Evolutionary conservation across 148 eudicot genomes (phyloP), one percentile per base, ranked within the genome.

Genomic region (Rhododendron mucronatum): DNA sequence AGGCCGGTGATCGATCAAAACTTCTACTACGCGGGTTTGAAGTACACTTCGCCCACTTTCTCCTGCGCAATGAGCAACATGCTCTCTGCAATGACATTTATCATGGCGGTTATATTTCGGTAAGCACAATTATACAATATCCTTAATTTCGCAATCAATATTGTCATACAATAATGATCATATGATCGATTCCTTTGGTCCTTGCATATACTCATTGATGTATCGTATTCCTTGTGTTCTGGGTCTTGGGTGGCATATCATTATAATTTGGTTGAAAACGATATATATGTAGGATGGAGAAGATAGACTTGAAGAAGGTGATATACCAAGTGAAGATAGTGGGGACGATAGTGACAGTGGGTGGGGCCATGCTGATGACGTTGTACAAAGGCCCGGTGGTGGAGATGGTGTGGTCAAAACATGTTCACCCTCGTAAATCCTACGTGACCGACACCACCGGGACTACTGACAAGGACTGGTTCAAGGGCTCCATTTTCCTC

Each of bases 31-130:
- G 93, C 94, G 35, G 99, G 99, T 0, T 85, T 97, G 71, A 97
- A 97, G 61, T 95, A 90, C 85, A 97, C 99, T 2, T 94, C 99
- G 4, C 98, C 99, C 18, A 97, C 99, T 30, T 97, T 93, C 86
- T 94, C 99, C 3, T 94, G 98, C 55, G 99, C 99, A 82, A 94
- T 97, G 96, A 94, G 98, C 88, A 97, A 97, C 91, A 97, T 97
- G 98, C 93, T 97, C 37, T 98, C 99, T 2, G 99, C 99, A 65
- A 94, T 97, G 98, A 97, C 98, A 67, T 97, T 97, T 71, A 91
- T 95, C 61, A 95, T 97, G 98, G 99, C 99, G 0, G 91, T 95
- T 74, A 16, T 97, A 28, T 97, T 93, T 93, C 92, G 98, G 98
- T 94, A 39, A 33, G 26, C 44, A 39, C 48, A 1, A 21, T 59